A percentile compares a stretch with the other conserved stretches of the same genome.
phyloP scores from a whole-genome alignment of 257 asterid genomes.

The Mitragyna speciosa region DNA sequence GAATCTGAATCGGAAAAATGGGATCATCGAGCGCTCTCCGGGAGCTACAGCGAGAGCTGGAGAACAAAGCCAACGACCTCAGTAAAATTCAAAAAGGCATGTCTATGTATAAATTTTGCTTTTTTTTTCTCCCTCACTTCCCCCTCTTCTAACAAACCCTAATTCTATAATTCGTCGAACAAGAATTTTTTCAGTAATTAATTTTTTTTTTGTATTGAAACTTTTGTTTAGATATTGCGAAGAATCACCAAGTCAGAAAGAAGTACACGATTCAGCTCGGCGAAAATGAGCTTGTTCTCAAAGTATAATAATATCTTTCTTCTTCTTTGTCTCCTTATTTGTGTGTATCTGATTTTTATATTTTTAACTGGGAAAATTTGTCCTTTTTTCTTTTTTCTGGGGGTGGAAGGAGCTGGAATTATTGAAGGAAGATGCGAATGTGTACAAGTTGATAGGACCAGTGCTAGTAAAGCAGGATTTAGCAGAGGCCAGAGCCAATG shows the following conservation, averaged over 20 bases:
- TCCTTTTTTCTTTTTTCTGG: not conserved
- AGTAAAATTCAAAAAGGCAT: slow-evolving; percentile 74
- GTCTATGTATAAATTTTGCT: not conserved
- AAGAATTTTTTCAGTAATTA: not conserved
- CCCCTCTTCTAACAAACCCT: not conserved
- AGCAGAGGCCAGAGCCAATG: slow-evolving; percentile 97
- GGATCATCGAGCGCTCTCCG: slow-evolving; percentile 47
- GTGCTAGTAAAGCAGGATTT: slow-evolving; percentile 95
- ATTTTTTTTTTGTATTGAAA: not conserved
- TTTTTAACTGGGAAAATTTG: too few relatives aligned
- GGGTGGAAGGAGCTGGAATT: slow-evolving; percentile 74
- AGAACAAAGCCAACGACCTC: slow-evolving; percentile 86
- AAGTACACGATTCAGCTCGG: slow-evolving; percentile 93
- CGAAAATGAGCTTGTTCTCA: slow-evolving; percentile 93
- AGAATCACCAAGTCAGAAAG: slow-evolving; percentile 89
- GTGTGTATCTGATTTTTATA: not conserved
- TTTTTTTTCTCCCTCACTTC: not conserved
- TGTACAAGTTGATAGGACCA: slow-evolving; percentile 90
- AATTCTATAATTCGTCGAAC: not conserved
- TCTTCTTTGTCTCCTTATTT: not conserved
- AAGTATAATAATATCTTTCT: slow-evolving; percentile 46
- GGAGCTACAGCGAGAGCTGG: slow-evolving; percentile 79
- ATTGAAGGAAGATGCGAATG: slow-evolving; percentile 87
- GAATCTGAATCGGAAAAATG: slow-evolving; percentile 15
- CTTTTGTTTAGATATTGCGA: slow-evolving; percentile 49